Conservation (phyloP, 2,329 filamentous ascomycete genomes). For the Neofusicoccum kwambonambiense region DNA sequence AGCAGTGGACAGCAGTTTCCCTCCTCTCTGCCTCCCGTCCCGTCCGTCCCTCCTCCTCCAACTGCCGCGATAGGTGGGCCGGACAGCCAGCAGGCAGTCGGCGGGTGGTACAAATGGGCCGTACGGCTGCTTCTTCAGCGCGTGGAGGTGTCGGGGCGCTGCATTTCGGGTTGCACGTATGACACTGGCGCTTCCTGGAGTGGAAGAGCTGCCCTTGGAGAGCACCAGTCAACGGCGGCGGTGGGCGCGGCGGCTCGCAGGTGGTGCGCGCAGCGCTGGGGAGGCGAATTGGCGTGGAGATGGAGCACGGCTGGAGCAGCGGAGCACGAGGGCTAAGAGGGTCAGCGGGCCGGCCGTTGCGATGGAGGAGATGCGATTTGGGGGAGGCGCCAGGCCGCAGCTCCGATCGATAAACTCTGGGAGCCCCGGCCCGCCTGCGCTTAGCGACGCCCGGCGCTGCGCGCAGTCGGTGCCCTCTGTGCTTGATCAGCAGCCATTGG, state of each 20-base stretch:
- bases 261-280: not conserved
- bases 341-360: slow-evolving; percentile 4
- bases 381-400: not conserved
- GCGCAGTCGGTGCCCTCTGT: not conserved
- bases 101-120: not conserved
- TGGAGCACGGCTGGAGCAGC: not conserved
- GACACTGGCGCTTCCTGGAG: slow-evolving; percentile 14
- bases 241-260: not conserved
- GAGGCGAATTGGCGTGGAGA: not conserved
- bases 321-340: not conserved
- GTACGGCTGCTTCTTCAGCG: slow-evolving; percentile 16
- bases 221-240: not conserved
- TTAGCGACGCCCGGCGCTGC: not conserved
- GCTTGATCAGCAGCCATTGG: not conserved
- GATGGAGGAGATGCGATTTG: not conserved
- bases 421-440: not conserved
- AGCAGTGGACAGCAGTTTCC: not conserved
- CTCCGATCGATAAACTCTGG: slow-evolving; percentile 13
- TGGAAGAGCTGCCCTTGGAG: not conserved
- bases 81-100: not conserved
- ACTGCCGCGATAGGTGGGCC: not conserved
- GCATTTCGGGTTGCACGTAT: slow-evolving; percentile 15
- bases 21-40: not conserved
- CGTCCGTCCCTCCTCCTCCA: not conserved
- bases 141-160: slow-evolving; percentile 7